phyloP scores from a whole-genome alignment of 225 moss, liverwort and hornwort species.

The Polytrichum commune region DNA sequence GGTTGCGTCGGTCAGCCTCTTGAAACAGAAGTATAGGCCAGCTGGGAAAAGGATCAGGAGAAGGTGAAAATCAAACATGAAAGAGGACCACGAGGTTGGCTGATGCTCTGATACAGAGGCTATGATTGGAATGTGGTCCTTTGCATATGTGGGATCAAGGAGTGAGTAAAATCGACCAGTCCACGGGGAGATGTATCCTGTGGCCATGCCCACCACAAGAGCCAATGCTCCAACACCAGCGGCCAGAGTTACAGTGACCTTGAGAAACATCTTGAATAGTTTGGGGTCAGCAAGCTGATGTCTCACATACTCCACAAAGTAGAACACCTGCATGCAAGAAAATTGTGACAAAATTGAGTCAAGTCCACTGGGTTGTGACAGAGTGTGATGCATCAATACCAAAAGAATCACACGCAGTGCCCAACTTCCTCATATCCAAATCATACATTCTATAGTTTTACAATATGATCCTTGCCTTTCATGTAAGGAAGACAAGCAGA shows the following conservation, averaged over 20 bases:
- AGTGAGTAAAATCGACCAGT: conserved; percentile 98
- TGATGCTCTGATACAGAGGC: conserved; percentile 99
- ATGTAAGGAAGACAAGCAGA: no score
- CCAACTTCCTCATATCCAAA: no score
- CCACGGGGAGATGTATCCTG: conserved; percentile 98
- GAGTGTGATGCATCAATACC: no score
- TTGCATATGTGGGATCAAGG: conserved; percentile 96
- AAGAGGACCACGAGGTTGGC: conserved; percentile 98
- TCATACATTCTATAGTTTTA: no score
- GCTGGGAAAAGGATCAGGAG: conserved; percentile 96
- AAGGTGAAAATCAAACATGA: conserved; percentile 98
- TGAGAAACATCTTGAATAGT: conserved; percentile 81
- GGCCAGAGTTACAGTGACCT: conserved; percentile 67
- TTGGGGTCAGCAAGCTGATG: conserved; percentile 87
- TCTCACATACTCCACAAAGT: conserved; percentile 84
- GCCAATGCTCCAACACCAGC: conserved; percentile 64
- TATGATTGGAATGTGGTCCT: conserved; percentile 94
- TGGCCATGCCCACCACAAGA: conserved; percentile 77
- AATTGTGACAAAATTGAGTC: background rate
- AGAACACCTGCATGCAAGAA: conserved; percentile 71
- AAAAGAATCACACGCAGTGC: no score
- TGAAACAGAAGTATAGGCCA: conserved; percentile 96
- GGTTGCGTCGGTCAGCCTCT: conserved; percentile 76
- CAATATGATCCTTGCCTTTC: background rate
- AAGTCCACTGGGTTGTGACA: no score